phyloP scores from a whole-genome alignment of 2,329 filamentous ascomycete species.

The Fusarium metavorans region DNA sequence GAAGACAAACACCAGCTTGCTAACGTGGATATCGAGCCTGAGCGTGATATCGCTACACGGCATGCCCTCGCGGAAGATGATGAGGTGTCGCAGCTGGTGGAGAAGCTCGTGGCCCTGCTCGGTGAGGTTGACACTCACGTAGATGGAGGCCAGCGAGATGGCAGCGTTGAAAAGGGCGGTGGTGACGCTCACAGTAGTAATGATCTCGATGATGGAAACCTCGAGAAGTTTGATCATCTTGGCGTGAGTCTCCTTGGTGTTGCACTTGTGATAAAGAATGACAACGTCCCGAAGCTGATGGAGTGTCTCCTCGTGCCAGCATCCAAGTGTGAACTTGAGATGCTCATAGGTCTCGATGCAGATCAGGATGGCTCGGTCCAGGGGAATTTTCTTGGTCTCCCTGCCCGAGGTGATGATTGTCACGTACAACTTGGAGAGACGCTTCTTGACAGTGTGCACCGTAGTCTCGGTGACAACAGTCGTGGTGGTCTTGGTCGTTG shows the following conservation, averaged over 20 bases:
- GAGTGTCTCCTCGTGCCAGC: slow-evolving; percentile 60
- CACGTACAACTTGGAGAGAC: slow-evolving; percentile 60
- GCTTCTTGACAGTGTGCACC: slow-evolving; percentile 58
- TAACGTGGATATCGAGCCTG: slow-evolving; percentile 51
- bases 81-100: slow-evolving; percentile 61
- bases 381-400: slow-evolving; percentile 49
- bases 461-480: slow-evolving; percentile 43
- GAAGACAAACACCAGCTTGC: slow-evolving; percentile 57
- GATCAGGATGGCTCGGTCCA: slow-evolving; percentile 51
- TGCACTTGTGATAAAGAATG: slow-evolving; percentile 54
- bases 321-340: slow-evolving; percentile 57
- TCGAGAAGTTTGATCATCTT: slow-evolving; percentile 55
- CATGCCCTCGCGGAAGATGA: slow-evolving; percentile 54
- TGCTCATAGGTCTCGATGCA: slow-evolving; percentile 57
- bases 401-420: slow-evolving; percentile 53
- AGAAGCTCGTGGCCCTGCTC: slow-evolving; percentile 57
- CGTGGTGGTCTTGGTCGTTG: slow-evolving; percentile 50
- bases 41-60: slow-evolving; percentile 55
- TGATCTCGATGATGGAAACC: slow-evolving; percentile 55
- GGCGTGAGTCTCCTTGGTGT: slow-evolving; percentile 52
- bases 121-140: slow-evolving; percentile 55
- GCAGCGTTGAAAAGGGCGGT: slow-evolving; percentile 63
- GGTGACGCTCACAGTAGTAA: slow-evolving; percentile 51
- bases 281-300: slow-evolving; percentile 57
- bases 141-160: slow-evolving; percentile 59